Evolutionary conservation across 192 early-diverging fungal genomes (phyloP), one percentile per base, ranked within the genome.

Genomic region (Mortierella claussenii): DNA sequence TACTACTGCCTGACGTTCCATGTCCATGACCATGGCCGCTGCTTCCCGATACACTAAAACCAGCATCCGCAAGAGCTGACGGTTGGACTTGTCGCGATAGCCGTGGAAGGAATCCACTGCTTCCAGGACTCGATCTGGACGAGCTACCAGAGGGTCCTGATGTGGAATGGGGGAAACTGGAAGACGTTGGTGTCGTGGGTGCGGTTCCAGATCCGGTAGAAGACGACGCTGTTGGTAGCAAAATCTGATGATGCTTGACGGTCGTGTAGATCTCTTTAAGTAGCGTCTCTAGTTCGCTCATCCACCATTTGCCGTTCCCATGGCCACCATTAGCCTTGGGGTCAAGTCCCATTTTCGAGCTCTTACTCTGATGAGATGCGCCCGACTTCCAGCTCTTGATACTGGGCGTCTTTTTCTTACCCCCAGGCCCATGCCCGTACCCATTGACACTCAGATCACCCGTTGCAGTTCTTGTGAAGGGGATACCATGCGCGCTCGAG

Each of bases 261-360:
- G 89, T 79, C 0, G 58, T 60, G 55, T 91, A 90, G 11, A 90
- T 80, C 20, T 90, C 89, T 76, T 87, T 89, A 6, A 90, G 65
- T 15, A 83, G 52, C 1, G 43, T 26, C 42, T 90, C 90, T 46
- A 90, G 50, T 28, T 90, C 85, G 6, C 76, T 43, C 26, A 82
- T 79, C 89, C 88, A 91, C 51, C 64, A 60, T n/a, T 70, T 67
- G 20, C 68, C 65, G 53, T 69, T 66, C 20, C 67, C 54, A 28
- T 68, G 37, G 1, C 78, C 69, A 11, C 55, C 56, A 48, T 75
- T 61, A 30, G 78, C 64, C 21, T 65, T 65, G 1, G 66, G 55
- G 17, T 69, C 65, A 0, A 26, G 2, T 4, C 76, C 66, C 70
- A 60, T 53, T 43, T 75, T 59, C 51, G 32, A 49, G 45, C 13